Evolutionary conservation across 148 eudicot genomes (phyloP).

Genomic region (Drosera capensis): DNA sequence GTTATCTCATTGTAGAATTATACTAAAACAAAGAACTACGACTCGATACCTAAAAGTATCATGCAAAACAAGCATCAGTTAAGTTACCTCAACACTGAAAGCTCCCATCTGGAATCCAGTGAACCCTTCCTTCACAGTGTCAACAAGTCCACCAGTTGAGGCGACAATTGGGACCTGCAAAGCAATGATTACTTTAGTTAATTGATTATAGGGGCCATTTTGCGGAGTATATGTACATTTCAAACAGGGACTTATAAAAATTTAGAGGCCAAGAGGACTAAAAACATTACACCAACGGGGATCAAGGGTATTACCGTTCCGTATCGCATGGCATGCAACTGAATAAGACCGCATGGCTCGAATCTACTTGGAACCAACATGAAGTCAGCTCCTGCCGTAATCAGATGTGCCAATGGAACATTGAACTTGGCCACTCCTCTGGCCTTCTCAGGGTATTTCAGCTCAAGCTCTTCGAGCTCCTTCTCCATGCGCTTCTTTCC

Average conservation of each 20-base stretch:
- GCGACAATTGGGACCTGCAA: conserved; percentile 82
- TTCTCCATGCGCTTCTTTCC: conserved; percentile 72
- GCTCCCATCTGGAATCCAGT: conserved; percentile 96
- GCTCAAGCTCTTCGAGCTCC: conserved; percentile 53
- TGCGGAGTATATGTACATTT: background rate
- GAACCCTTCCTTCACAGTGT: conserved; percentile 81
- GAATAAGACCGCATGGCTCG: conserved; percentile 96
- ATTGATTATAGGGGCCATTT: background rate
- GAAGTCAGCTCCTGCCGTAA: conserved; percentile 70
- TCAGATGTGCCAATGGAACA: conserved; percentile 67
- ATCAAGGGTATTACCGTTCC: too few relatives aligned
- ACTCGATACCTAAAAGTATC: too few relatives aligned
- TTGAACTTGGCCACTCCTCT: conserved; percentile 74
- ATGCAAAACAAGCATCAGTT: too few relatives aligned
- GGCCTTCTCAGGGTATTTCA: conserved; percentile 56
- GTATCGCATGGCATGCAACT: conserved; percentile 73
- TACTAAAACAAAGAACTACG: too few relatives aligned
- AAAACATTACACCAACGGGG: background rate
- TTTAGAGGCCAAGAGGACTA: background rate
- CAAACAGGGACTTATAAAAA: background rate
- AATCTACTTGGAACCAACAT: conserved; percentile 83
- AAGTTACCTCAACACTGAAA: conserved; percentile 74
- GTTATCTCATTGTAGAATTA: too few relatives aligned
- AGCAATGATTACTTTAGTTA: background rate
- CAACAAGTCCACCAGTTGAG: conserved; percentile 88